phyloP scores from a whole-genome alignment of 2,329 filamentous ascomycete genomes.

The Metarhizium anisopliae region DNA sequence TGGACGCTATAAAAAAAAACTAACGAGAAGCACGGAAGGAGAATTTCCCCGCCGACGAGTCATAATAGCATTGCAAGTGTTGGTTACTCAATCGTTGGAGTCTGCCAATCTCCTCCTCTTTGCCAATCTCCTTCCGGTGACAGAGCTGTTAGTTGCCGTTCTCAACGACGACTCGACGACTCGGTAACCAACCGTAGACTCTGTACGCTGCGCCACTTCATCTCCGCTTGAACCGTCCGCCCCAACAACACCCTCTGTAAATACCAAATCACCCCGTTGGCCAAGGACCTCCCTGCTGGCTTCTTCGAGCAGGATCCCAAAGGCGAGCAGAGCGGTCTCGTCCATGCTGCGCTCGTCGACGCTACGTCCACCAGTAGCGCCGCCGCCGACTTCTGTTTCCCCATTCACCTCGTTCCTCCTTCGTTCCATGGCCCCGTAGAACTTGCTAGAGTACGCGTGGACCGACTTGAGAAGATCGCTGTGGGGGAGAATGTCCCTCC shows the following conservation, averaged over 20 bases:
- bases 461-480: conserved; percentile 61
- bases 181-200: conserved; percentile 14
- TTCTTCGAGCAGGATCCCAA: conserved; percentile 70
- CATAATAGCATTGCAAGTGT: neutral
- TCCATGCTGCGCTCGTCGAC: conserved; percentile 58
- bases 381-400: neutral
- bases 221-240: conserved; percentile 5
- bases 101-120: conserved; percentile 22
- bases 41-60: neutral
- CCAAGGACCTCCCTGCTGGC: conserved; percentile 52
- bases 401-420: conserved; percentile 1
- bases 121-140: conserved; percentile 3
- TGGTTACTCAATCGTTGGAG: neutral
- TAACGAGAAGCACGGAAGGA: neutral
- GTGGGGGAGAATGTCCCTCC: conserved; percentile 47
- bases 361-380: conserved; percentile 14
- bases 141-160: conserved; percentile 9
- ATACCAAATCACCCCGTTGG: conserved; percentile 58
- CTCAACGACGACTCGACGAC: conserved; percentile 10
- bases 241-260: conserved; percentile 46
- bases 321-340: conserved; percentile 66
- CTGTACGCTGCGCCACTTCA: conserved; percentile 8
- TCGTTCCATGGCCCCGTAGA: conserved; percentile 42
- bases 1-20: neutral
- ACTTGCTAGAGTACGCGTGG: conserved; percentile 59